Evolutionary conservation across 495 filamentous ascomycete genomes (phyloP).

Genomic region (Xylaria grammica): DNA sequence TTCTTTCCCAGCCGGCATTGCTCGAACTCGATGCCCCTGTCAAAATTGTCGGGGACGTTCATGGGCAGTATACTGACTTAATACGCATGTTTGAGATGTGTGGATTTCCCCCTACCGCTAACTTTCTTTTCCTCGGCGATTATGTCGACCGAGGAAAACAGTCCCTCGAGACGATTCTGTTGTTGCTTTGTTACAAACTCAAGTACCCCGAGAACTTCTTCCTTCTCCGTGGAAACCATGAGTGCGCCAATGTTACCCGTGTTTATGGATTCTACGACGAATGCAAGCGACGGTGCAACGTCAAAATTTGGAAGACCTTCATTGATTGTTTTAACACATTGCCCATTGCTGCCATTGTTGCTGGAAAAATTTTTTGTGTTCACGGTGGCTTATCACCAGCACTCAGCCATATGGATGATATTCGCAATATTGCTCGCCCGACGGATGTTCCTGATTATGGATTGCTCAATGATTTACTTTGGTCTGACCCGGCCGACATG

Average conservation of each 20-base stretch:
- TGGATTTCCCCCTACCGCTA: slow-evolving; percentile 90
- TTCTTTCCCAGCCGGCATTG: slow-evolving; percentile 89
- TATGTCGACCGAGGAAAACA: slow-evolving; percentile 99
- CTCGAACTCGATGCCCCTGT: slow-evolving; percentile 94
- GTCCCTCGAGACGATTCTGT: slow-evolving; percentile 93
- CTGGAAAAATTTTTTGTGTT: slow-evolving; percentile 98
- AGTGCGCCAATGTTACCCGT: slow-evolving; percentile 97
- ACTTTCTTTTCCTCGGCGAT: slow-evolving; percentile 96
- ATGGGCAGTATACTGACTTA: slow-evolving; percentile 97
- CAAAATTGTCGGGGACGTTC: slow-evolving; percentile 98
- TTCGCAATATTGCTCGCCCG: slow-evolving; percentile 90
- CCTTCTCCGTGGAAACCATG: slow-evolving; percentile 93
- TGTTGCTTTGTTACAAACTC: slow-evolving; percentile 97
- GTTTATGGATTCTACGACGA: slow-evolving; percentile 99
- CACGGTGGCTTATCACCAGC: slow-evolving; percentile 94
- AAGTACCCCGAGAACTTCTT: slow-evolving; percentile 99
- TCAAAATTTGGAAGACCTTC: slow-evolving; percentile 99
- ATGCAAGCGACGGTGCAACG: slow-evolving; percentile 95
- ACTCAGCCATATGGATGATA: slow-evolving; percentile 96
- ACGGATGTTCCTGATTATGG: slow-evolving; percentile 99
- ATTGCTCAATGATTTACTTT: slow-evolving; percentile 92
- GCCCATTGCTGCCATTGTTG: slow-evolving; percentile 94
- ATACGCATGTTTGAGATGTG: slow-evolving; percentile 99
- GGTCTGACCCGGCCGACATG: slow-evolving; percentile 99
- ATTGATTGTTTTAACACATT: slow-evolving; percentile 97